Base-by-base conservation (phyloP, 345 rosid genomes). In the Eutrema yunnanense region DNA sequence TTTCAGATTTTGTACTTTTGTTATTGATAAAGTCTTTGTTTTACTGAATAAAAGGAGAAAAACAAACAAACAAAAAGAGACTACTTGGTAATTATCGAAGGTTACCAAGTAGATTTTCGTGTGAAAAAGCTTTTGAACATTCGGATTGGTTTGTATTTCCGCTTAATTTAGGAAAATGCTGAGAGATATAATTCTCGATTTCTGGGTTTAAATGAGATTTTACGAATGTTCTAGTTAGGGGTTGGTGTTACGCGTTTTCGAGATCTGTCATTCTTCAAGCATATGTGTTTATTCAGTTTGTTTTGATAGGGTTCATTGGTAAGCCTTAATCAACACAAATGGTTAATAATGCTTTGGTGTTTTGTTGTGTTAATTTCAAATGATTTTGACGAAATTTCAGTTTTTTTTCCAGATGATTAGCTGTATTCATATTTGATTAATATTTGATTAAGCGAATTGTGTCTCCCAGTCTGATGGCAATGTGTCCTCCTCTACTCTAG, bases 121-220 rank as follows among this genome's bases (percentile, higher is more conserved):
- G 0, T 54, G 57, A 44, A 57, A 38, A 56, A 14, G 4, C n/a
- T 61, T 37, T n/a, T 11, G 22, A 3, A 30, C 50, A 44, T 59
- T 34, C 30, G 41, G 40, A 30, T 49, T 56, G 8, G 40, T 7
- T 49, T 67, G n/a, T 33, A 41, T 67, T 66, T 40, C 16, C 12
- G n/a, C 48, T 73, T 73, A 8, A 30, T 13, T 37, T 73, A 11
- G 8, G 12, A 30, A 41, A 58, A 30, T 59, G 68, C 13, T 30
- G 61, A 57, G 16, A 57, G 60, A 57, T 4, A 6, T 14, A 13
- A 8, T 6, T 49, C 62, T 37, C 36, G 51, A 11, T 68, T 52
- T 46, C 36, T 58, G 61, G 62, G 62, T 68, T 68, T 62, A 9
- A 43, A 19, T 56, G 29, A 57, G 71, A 19, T 47, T 65, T 36